These are phyloP conservation scores for Pseudogymnoascus sp. DNA, from an alignment of 2,329 filamentous ascomycete genomes.

Conservation along the genomic window DNA sequence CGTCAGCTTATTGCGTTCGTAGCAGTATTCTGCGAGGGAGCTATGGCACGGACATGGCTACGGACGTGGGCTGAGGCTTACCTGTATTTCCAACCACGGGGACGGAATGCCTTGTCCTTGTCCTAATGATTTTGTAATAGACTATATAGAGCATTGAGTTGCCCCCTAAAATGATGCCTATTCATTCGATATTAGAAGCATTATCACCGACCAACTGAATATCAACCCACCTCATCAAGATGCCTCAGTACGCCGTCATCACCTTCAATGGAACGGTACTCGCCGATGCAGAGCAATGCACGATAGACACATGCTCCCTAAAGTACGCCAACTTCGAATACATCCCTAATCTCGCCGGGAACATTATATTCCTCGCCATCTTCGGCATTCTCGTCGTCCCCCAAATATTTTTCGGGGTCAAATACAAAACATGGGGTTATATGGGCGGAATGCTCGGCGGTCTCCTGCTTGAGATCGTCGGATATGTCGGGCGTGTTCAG, in stretches of 20 bases:
- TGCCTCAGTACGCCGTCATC: background rate
- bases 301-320: constrained; percentile 15
- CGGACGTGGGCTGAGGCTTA: background rate
- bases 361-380: constrained; percentile 41
- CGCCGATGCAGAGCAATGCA: constrained; percentile 8
- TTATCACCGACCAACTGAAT: background rate
- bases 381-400: constrained; percentile 41
- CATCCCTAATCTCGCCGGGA: constrained; percentile 41
- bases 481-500: constrained; percentile 45
- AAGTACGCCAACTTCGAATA: constrained; percentile 29
- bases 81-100: background rate
- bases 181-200: background rate
- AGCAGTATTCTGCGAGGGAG: background rate
- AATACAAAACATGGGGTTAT: constrained; percentile 49
- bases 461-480: constrained; percentile 41
- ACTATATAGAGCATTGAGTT: background rate
- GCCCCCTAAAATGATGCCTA: background rate
- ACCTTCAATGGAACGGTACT: constrained; percentile 1
- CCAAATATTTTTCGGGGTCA: constrained; percentile 41
- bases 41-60: background rate
- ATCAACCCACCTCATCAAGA: background rate
- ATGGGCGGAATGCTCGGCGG: constrained; percentile 42
- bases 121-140: background rate
- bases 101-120: background rate
- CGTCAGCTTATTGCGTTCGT: background rate